Base-by-base conservation (phyloP, 1,139 yeast genomes). In the Yamadazyma buinensis region DNA sequence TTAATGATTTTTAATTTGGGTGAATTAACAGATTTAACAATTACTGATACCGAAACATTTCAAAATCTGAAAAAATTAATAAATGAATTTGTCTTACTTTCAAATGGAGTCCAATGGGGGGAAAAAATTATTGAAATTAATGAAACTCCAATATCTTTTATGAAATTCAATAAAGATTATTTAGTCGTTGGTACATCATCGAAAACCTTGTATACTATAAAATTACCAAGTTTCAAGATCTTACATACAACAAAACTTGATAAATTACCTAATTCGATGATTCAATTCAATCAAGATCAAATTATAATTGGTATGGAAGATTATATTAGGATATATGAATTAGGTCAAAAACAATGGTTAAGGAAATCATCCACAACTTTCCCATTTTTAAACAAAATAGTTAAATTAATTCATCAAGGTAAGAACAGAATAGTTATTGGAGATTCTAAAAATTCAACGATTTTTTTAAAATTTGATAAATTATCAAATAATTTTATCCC, bases 321-420 rank as follows among this genome's bases (percentile, higher is more conserved):
- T 32, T 56, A 59, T 22, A 47, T 92, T 21, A 62, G 87, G 15
- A 48, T 86, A 7, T 88, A 74, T 52, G 94, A 82, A 26, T 44
- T 88, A 24, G 98, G 98, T 1, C 71, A 72, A 46, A 84, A 81
- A 43, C 97, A 88, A 51, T 62, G 92, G 26, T 66, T 92, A 35
- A 72, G 84, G 35, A 86, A 86, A 51, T 66, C 82, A 0, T 61
- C 75, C 1, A 57, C 75, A 39, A 61, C 47, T 14, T 52, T 68
- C 29, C 64, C 59, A 4, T 62, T 55, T 41, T 34, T 72, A 41
- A 44, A 57, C 13, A 64, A 65, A 29, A 77, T 87, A 17, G 69
- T 72, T 10, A 67, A 71, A 15, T 33, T 88, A 2, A 58, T 68
- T 12, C 61, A 77, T 30, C 72, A 73, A 35, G 84, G 84, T 1